Base-by-base conservation (phyloP, 2,329 filamentous ascomycete species). In the Sordariomycetes sp. region DNA sequence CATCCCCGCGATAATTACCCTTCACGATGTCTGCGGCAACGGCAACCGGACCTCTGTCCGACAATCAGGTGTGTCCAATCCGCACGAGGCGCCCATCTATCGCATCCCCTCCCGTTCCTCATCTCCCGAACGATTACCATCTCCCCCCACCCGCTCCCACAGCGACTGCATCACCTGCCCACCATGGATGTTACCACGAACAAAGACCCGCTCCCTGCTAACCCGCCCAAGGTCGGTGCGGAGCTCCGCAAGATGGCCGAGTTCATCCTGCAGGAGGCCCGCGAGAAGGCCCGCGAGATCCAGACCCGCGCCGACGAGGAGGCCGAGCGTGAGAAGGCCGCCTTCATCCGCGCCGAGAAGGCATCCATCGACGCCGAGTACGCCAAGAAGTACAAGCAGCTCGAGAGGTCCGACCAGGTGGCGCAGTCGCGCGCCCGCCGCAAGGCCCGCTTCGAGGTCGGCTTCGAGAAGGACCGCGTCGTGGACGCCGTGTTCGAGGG, bases 171-270 rank as follows among this genome's bases (percentile, higher is more conserved):
- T 61, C 60, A 56, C 58, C 59, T 63, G 58, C 62, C 57, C 62
- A 59, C 61, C 62, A 59, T 10, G 25, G n/a, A 53, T 25, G 28
- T 50, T 10, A 24, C 22, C 5, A 24, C 46, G 22, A 50, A n/a
- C 40, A 18, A 46, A 46, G 40, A n/a, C 40, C 40, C 40, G 7
- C 11, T n/a, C n/a, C 22, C 18, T 20, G 20, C n/a, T 22, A 24
- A 24, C 46, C 20, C n/a, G 4, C 20, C 11, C 32, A 72, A 97
- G 91, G 94, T 99, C 82, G 87, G 89, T 77, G 87, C 90, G 77
- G 94, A 99, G 85, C 89, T 99, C 76, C 92, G 90, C 82, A 99
- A 99, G 85, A 99, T 99, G 94, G 97, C 94, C 61, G 93, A 92
- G 71, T 99, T 99, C 84, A 99, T 99, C 85, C 90, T 91, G 75